Evolutionary conservation across 352 stramenopile genomes (phyloP), one percentile per base, ranked within the genome.

Genomic region (Globisporangium alternatum): DNA sequence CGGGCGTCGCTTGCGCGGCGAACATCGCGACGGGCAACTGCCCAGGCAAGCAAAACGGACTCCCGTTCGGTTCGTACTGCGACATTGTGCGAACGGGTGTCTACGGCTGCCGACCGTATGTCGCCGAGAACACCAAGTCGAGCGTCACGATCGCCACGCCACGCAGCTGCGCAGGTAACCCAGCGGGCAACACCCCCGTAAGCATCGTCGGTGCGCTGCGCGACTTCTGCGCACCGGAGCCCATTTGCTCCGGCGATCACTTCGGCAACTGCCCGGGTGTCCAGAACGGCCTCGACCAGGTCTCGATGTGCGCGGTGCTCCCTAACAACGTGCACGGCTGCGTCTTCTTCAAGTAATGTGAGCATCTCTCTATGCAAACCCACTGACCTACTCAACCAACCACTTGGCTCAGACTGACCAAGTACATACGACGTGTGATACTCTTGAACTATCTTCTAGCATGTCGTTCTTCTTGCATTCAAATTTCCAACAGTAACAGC

Each of bases 31-130:
- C 9, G 8, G 56, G 56, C 19, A 53, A 51, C 39, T 62, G 56
- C 21, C 56, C 56, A 35, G 56, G 22, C 30, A 43, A 43, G 28
- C 39, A 62, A 19, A 41, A 30, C 8, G 56, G 39, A 3, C 43
- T 62, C 35, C 41, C 22, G n/a, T 62, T 62, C 28, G 41, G 56
- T 17, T 62, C 56, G 4, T 62, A 41, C 39, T 62, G 41, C n/a
- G 37, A 35, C 39, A 21, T 52, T 1, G 56, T 62, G 37, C 39
- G 21, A 28, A 53, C 25, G 5, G 56, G 56, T 10, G 39, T 62
- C 22, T 53, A 62, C 43, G 56, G 22, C 22, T 62, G 35, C 56
- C 19, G 43, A 10, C 13, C 56, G 3, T 62, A 52, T 4, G 43
- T 53, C 13, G 28, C 25, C 3, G 43, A 51, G 13, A 53, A 31